Base-by-base conservation (phyloP, 352 stramenopile species). In the Phytophthora multivora region DNA sequence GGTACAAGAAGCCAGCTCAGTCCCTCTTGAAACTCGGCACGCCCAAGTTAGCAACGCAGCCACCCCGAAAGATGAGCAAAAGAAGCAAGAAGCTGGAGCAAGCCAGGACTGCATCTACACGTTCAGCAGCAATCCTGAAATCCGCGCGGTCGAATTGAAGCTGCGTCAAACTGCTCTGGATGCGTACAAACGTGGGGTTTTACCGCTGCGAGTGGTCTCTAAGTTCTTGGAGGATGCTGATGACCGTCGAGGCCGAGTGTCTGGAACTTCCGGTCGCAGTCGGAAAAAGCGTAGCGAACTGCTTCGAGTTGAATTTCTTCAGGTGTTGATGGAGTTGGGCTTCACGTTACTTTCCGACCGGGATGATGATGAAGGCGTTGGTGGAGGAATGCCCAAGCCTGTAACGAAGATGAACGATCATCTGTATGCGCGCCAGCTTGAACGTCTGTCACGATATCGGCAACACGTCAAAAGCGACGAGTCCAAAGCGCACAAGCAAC, bases 261-360 rank as follows among this genome's bases (percentile, higher is more conserved):
- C 59, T 49, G 43, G 53, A 7, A 45, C n/a, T 43, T 42, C 15
- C 1, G 13, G 10, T 51, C 30, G 35, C 12, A 21, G 31, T 21
- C 49, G 53, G 4, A 60, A 65, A 33, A 66, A 59, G 26, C 60
- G 79, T 33, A 58, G 69, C 15, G 73, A 89, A 41, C 49, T 98
- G 15, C 59, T 91, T 0, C 83, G 92, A 8, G 86, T 94, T 15
- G 90, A 97, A 56, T 97, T 98, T 70, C 70, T 97, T 18, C 87
- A 98, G 63, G 71, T 97, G n/a, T 72, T 98, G 26, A 97, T 98
- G 90, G 89, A 98, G 56, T 67, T 98, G 16, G 93, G 93, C 1
- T 89, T 98, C 43, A 91, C 76, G 23, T 53, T 98, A 2, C 59
- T 97, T 1, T 84, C 76, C 0, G 67, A 89, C 47, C 30, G 38